These are phyloP conservation scores for Dalbergia cochinchinensis DNA, from an alignment of 306 rosid species.

Conservation along the genomic window DNA sequence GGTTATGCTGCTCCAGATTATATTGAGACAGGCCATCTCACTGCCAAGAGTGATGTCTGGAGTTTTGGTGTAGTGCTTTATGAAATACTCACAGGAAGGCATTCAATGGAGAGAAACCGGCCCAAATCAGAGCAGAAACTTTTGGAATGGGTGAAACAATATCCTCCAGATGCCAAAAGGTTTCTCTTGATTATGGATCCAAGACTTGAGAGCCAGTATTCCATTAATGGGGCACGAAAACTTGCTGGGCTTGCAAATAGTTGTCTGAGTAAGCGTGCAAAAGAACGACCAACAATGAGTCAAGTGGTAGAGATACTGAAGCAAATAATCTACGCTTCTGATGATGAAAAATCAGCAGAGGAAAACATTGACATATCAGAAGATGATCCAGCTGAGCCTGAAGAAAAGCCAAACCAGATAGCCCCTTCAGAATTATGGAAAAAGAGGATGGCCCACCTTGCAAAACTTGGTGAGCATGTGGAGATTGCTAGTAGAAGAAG, in stretches of 20 bases:
- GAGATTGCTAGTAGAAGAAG: slow-evolving; percentile 71
- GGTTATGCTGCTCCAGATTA: slow-evolving; percentile 97
- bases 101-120: slow-evolving; percentile 71
- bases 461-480: slow-evolving; percentile 80
- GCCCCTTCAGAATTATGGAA: slow-evolving; percentile 65
- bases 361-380: slow-evolving; percentile 45
- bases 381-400: slow-evolving; percentile 45
- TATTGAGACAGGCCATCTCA: slow-evolving; percentile 86
- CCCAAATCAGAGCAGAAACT: slow-evolving; percentile 79
- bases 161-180: slow-evolving; percentile 66
- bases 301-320: slow-evolving; percentile 70
- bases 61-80: slow-evolving; percentile 82
- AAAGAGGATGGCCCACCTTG: slow-evolving; percentile 83
- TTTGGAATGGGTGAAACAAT: slow-evolving; percentile 85
- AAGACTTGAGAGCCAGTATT: slow-evolving; percentile 65
- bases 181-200: slow-evolving; percentile 71
- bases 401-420: slow-evolving; percentile 33
- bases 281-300: slow-evolving; percentile 78
- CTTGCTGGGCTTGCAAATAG: slow-evolving; percentile 68
- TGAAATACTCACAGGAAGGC: slow-evolving; percentile 83
- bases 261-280: slow-evolving; percentile 72
- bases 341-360: slow-evolving; percentile 45
- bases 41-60: slow-evolving; percentile 92
- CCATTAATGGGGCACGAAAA: slow-evolving; percentile 55
- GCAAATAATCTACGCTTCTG: slow-evolving; percentile 62